A percentile compares a stretch with the other conserved stretches of the same genome.
Evolutionary conservation across 345 rosid genomes (phyloP).

Genomic region (Eucalyptus brandiana): DNA sequence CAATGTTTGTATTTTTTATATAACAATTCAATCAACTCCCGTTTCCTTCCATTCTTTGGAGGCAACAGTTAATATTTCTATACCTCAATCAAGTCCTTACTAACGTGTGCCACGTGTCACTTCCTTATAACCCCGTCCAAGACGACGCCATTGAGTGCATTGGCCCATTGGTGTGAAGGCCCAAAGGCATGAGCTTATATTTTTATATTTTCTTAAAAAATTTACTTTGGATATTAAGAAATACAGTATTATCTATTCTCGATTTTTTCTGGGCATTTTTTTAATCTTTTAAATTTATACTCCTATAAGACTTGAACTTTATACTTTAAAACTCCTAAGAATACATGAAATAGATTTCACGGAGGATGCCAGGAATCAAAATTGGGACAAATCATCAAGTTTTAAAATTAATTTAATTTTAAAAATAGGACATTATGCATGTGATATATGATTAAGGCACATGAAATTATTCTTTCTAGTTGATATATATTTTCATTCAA

Average conservation of each 20-base stretch:
- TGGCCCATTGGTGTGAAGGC: background rate
- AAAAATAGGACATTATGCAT: too few species aligned
- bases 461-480: too few species aligned
- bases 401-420: too few species aligned
- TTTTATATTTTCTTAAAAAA: too few species aligned
- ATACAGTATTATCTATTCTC: background rate
- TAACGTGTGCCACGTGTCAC: background rate
- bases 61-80: background rate
- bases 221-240: background rate
- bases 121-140: background rate
- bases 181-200: background rate
- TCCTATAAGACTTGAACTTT: background rate
- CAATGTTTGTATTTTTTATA: background rate
- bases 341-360: background rate
- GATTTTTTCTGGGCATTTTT: background rate
- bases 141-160: background rate
- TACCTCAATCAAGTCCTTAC: background rate
- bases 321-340: background rate
- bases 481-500: too few species aligned
- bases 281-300: background rate
- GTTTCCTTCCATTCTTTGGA: background rate
- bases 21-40: background rate
- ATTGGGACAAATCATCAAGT: too few species aligned
- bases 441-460: too few species aligned
- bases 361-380: background rate